Percentiles rank a stretch among this genome's conserved stretches.
Conservation (phyloP, 1,139 yeast species). For the Sporopachydermia cereana region DNA sequence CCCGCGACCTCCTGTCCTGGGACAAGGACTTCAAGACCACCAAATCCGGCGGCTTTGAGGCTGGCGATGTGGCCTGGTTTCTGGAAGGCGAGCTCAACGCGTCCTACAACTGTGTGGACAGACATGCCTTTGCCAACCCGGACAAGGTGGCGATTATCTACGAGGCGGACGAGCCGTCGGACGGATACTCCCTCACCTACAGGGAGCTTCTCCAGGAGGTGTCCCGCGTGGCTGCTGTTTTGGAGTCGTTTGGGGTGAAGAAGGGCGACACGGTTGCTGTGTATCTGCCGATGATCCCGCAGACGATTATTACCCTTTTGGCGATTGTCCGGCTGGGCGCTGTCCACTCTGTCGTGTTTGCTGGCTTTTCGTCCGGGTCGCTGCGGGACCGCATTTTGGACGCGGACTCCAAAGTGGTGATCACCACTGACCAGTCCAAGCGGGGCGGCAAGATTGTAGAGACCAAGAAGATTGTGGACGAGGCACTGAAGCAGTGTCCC, state of each 20-base stretch:
- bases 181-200: constrained; percentile 53
- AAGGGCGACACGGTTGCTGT: constrained; percentile 97
- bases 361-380: constrained; percentile 94
- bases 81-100: constrained; percentile 69
- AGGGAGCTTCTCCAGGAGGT: constrained; percentile 63
- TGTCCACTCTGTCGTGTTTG: constrained; percentile 89
- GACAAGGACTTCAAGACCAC: constrained; percentile 46
- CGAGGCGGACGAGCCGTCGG: constrained; percentile 67
- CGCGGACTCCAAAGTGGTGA: constrained; percentile 79
- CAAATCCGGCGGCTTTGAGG: constrained; percentile 42
- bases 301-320: constrained; percentile 86
- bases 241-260: constrained; percentile 62
- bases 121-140: constrained; percentile 66
- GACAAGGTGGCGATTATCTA: constrained; percentile 61
- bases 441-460: constrained; percentile 92
- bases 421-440: constrained; percentile 92
- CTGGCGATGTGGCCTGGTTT: constrained; percentile 71
- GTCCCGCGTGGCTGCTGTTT: constrained; percentile 36
- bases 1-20: constrained; percentile 50
- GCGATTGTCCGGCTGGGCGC: constrained; percentile 96
- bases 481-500: constrained; percentile 72
- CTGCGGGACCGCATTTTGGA: constrained; percentile 83
- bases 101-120: constrained; percentile 65
- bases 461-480: constrained; percentile 91
- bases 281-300: constrained; percentile 95